Conservation (phyloP, 805 yeast species). For the Barnettozyma sucrosica region DNA sequence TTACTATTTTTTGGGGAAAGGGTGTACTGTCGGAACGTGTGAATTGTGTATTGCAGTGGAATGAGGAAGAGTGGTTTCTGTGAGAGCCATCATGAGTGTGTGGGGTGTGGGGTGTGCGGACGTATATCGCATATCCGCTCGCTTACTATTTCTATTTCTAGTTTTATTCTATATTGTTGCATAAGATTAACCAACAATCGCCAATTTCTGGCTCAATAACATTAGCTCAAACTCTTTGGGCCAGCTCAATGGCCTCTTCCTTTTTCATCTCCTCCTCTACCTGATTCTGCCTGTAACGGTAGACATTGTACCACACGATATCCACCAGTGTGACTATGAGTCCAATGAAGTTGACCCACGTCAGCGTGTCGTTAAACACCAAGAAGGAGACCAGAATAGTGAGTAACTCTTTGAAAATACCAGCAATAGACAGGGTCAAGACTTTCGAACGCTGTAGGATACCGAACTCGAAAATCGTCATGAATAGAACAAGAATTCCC, state of each 20-base stretch:
- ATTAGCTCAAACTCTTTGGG: too few species aligned
- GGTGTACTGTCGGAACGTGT: too few species aligned
- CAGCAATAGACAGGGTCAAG: conserved; percentile 82
- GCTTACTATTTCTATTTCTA: background rate
- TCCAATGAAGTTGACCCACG: conserved; percentile 66
- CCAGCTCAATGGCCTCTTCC: conserved; percentile 2
- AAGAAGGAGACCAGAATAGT: conserved; percentile 67
- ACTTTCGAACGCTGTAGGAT: conserved; percentile 78
- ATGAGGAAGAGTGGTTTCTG: too few species aligned
- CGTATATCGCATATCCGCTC: too few species aligned
- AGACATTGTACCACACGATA: conserved; percentile 77
- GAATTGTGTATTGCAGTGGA: too few species aligned
- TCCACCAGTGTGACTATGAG: conserved; percentile 69
- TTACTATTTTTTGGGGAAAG: too few species aligned
- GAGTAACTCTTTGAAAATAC: conserved; percentile 85
- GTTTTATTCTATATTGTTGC: too few species aligned
- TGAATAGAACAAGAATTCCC: conserved; percentile 79
- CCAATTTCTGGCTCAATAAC: too few species aligned
- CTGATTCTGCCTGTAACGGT: conserved; percentile 35
- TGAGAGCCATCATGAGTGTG: too few species aligned
- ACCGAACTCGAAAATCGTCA: conserved; percentile 86
- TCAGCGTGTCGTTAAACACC: conserved; percentile 69
- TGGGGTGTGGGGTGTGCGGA: too few species aligned
- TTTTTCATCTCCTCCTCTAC: background rate
- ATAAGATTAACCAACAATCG: too few species aligned